Base-by-base conservation (phyloP, 2,329 filamentous ascomycete genomes). In the Colletotrichum lupini region DNA sequence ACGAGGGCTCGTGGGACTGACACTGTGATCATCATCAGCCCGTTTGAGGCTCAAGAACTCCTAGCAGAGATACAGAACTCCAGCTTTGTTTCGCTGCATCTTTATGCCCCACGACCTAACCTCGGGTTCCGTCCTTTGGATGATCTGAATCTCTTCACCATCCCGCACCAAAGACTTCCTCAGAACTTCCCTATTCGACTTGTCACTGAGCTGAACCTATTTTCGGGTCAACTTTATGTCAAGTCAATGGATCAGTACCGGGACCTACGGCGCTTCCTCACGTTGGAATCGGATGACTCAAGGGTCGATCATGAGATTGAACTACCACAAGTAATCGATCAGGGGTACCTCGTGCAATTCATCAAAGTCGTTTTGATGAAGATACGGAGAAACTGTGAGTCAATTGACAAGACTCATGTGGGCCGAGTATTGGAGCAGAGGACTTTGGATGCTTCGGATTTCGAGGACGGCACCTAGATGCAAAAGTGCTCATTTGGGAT, bases 181-280 rank as follows among this genome's bases (percentile, higher is more conserved):
- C 42, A n/a, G 0, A 61, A 42, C 1, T 1, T 22, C 11, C 32
- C 16, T 0, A 19, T 30, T 6, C 28, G 46, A 2, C 4, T 28
- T 0, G 42, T 46, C 42, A 46, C 19, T 0, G 84, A 89, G 68
- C 84, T 94, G 0, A 92, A 92, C 56, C 80, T 94, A 0, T 94
- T 95, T 67, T 84, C 93, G 0, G 93, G 92, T 0, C 91, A 93
- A 67, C 83, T 94, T 0, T 94, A 94, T 75, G 82, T 94, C 11
- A 79, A 78, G 0, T 86, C 83, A 0, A 88, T 85, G 56, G 71
- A 81, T 0, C 87, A 93, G 66, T 95, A 94, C 74, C 74, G 78
- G 16, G 42, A 46, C 42, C 7, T 46, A 4, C 42, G 42, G 42
- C 14, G 19, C 0, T 46, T 46, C 0, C 42, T 46, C 0, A 8